These are phyloP conservation scores for Fusarium sp. DNA, from an alignment of 2,329 filamentous ascomycete species.

Conservation along the genomic window DNA sequence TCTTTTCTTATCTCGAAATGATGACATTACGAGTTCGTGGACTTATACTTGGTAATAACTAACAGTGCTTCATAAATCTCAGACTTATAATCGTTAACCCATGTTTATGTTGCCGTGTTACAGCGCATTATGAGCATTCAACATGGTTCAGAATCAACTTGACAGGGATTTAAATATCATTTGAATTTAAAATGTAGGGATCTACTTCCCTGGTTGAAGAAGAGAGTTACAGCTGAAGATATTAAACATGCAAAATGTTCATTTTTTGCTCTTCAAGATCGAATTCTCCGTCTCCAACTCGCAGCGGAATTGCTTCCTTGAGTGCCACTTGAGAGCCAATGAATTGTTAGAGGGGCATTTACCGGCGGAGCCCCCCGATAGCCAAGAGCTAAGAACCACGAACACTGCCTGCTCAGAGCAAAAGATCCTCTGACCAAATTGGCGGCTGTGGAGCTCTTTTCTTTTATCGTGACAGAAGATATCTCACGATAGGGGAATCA, in stretches of 20 bases:
- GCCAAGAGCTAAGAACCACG: constrained; percentile 20
- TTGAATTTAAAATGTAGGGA: not conserved
- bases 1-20: not conserved
- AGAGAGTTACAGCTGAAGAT: not conserved
- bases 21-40: not conserved
- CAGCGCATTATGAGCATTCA: not conserved
- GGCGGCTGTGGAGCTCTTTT: constrained; percentile 21
- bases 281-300: not conserved
- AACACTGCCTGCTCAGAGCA: constrained; percentile 13
- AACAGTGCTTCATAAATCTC: not conserved
- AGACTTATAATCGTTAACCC: not conserved
- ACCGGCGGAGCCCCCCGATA: constrained; percentile 42
- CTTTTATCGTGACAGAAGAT: constrained; percentile 13
- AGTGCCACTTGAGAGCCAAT: not conserved
- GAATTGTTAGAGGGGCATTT: constrained; percentile 14
- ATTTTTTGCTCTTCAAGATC: not conserved
- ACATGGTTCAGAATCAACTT: not conserved
- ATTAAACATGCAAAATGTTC: not conserved
- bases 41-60: not conserved
- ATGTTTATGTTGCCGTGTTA: not conserved
- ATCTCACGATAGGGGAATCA: constrained; percentile 11
- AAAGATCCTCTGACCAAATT: constrained; percentile 18
- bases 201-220: not conserved
- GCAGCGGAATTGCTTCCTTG: constrained; percentile 24
- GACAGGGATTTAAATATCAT: not conserved